phyloP scores from a whole-genome alignment of 176 grass and related monocot species.

The Zoysia pacifica region DNA sequence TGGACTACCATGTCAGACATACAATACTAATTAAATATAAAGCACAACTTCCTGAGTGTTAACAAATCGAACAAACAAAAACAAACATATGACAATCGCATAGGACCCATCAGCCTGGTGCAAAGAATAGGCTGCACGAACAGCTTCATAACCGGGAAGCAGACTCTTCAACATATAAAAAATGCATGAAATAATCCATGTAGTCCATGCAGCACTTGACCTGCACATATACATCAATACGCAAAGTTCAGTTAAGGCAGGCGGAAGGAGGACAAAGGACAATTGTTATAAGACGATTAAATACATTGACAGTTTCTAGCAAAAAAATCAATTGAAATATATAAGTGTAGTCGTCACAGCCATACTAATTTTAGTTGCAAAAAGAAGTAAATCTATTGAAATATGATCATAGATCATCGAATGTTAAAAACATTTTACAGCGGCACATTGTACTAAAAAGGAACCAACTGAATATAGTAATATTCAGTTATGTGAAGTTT shows the following conservation, averaged over 20 bases:
- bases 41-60: conserved; percentile 32
- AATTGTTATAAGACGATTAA: not conserved
- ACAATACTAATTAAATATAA: conserved; percentile 17
- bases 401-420: not conserved
- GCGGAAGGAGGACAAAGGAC: not conserved
- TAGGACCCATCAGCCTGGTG: conserved; percentile 27
- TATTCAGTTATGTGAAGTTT: not conserved
- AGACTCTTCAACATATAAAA: conserved; percentile 40
- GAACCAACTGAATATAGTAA: not conserved
- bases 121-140: conserved; percentile 48
- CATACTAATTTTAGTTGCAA: not conserved
- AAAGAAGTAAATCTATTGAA: conserved; percentile 2
- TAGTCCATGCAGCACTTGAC: conserved; percentile 44
- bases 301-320: not conserved
- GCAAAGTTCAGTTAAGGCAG: conserved; percentile 10
- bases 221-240: conserved; percentile 24
- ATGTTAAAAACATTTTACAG: not conserved
- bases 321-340: not conserved
- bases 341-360: not conserved
- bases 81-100: conserved; percentile 25
- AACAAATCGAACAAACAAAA: conserved; percentile 24
- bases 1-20: conserved; percentile 15
- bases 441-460: not conserved
- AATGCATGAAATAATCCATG: conserved; percentile 39
- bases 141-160: conserved; percentile 48